Conservation (phyloP, 1,284 basidiomycete species). For the Ceratobasidium sp. region DNA sequence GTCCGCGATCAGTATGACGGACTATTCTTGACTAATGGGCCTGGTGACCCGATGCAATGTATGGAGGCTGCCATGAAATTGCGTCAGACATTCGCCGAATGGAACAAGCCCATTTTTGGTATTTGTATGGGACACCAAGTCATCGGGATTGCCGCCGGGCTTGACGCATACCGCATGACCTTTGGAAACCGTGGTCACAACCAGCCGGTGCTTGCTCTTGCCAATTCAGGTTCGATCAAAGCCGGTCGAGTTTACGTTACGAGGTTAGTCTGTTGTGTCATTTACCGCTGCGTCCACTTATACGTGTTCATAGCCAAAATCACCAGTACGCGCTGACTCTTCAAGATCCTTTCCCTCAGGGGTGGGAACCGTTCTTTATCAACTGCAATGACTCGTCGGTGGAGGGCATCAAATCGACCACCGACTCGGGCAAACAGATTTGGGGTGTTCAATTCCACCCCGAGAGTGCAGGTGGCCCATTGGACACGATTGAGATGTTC, state of each 20-base stretch:
- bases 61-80: slow-evolving; percentile 85
- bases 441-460: slow-evolving; percentile 99
- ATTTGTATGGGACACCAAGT: slow-evolving; percentile 99
- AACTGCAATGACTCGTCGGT: slow-evolving; percentile 97
- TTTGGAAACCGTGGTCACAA: slow-evolving; percentile 99
- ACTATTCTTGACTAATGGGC: slow-evolving; percentile 95
- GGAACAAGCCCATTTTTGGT: slow-evolving; percentile 94
- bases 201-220: slow-evolving; percentile 94
- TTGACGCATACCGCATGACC: slow-evolving; percentile 96
- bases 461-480: slow-evolving; percentile 89
- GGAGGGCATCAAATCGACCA: slow-evolving; percentile 95
- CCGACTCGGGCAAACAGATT: slow-evolving; percentile 83
- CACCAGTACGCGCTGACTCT: slow-evolving; percentile 95
- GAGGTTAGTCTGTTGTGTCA: slow-evolving; percentile 60
- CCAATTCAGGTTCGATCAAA: slow-evolving; percentile 88
- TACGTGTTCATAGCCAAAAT: slow-evolving; percentile 70
- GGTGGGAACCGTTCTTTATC: slow-evolving; percentile 98
- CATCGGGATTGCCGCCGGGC: slow-evolving; percentile 94
- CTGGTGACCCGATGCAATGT: slow-evolving; percentile 92
- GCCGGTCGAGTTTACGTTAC: slow-evolving; percentile 98
- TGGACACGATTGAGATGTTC: slow-evolving; percentile 97
- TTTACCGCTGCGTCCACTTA: background rate
- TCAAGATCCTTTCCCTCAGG: slow-evolving; percentile 90
- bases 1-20: slow-evolving; percentile 93
- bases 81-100: slow-evolving; percentile 82